Conservation (phyloP, 768 basidiomycete species). For the Pisolithus orientalis region DNA sequence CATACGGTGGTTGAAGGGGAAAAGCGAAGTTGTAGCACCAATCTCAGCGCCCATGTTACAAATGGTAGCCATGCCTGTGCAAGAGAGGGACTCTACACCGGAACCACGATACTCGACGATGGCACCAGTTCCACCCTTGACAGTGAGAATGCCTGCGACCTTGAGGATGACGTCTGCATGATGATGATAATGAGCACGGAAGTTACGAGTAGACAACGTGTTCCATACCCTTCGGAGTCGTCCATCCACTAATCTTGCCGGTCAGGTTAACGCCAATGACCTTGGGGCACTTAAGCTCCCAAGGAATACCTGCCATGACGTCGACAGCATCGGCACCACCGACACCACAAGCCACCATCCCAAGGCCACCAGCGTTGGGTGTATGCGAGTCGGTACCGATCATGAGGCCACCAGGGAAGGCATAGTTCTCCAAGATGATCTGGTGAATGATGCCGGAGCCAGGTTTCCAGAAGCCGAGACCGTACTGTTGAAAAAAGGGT, state of each 20-base stretch:
- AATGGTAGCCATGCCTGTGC: slow-evolving; percentile 99
- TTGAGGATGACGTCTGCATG: slow-evolving; percentile 90
- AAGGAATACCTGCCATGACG: slow-evolving; percentile 96
- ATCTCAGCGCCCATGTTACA: slow-evolving; percentile 99
- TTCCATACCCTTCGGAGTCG: slow-evolving; percentile 83
- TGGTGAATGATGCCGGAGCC: slow-evolving; percentile 99
- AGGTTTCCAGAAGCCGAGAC: slow-evolving; percentile 99
- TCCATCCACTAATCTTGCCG: slow-evolving; percentile 95
- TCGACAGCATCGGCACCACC: slow-evolving; percentile 99
- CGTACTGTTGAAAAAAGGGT: slow-evolving; percentile 51
- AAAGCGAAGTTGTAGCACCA: slow-evolving; percentile 96
- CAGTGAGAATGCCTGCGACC: slow-evolving; percentile 97
- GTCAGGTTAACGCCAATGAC: slow-evolving; percentile 96
- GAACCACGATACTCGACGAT: slow-evolving; percentile 96
- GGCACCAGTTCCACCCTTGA: slow-evolving; percentile 98
- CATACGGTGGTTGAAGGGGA: slow-evolving; percentile 99
- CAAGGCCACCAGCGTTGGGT: slow-evolving; percentile 98
- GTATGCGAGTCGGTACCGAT: slow-evolving; percentile 99
- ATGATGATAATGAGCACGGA: slow-evolving; percentile 11
- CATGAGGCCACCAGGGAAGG: slow-evolving; percentile 98
- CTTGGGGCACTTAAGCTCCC: slow-evolving; percentile 99
- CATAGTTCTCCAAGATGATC: slow-evolving; percentile 99
- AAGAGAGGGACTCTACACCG: slow-evolving; percentile 93
- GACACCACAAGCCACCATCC: slow-evolving; percentile 99
- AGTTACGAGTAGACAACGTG: neutral